phyloP scores from a whole-genome alignment of 2,329 filamentous ascomycete species.

The Colletotrichum sp. region DNA sequence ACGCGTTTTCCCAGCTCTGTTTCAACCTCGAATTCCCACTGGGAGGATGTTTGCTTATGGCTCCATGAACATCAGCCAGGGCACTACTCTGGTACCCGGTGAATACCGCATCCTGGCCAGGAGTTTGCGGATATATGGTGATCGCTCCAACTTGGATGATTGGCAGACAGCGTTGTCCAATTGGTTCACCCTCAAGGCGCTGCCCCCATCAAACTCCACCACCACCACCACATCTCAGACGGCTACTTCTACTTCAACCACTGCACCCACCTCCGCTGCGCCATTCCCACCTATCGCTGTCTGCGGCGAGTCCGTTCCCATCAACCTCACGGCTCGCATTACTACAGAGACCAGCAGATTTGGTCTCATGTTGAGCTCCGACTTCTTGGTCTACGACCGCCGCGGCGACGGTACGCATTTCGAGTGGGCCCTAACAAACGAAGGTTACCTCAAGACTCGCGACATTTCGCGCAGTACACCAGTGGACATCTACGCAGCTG shows the following conservation, averaged over 20 bases:
- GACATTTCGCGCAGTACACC: neutral
- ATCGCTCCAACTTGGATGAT: conserved; percentile 44
- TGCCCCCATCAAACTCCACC: neutral
- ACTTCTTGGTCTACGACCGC: neutral
- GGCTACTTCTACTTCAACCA: neutral
- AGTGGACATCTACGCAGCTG: neutral
- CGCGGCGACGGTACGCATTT: neutral
- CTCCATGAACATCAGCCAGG: neutral
- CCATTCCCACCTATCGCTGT: neutral
- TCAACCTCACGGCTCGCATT: neutral
- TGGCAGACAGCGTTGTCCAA: conserved; percentile 40
- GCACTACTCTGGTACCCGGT: neutral
- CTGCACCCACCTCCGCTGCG: neutral
- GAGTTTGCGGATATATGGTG: conserved; percentile 56
- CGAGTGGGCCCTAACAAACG: neutral
- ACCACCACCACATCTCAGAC: neutral
- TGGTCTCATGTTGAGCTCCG: neutral
- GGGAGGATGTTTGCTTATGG: neutral
- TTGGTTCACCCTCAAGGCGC: neutral
- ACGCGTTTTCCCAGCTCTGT: neutral
- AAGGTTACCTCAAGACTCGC: neutral
- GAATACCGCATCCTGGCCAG: conserved; percentile 37
- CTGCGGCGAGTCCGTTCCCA: neutral
- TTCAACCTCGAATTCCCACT: too few species aligned
- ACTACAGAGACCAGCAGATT: neutral